These are phyloP conservation scores for Nymphaea colorata DNA, from an alignment of 164 flowering plant genomes.

Conservation along the genomic window DNA sequence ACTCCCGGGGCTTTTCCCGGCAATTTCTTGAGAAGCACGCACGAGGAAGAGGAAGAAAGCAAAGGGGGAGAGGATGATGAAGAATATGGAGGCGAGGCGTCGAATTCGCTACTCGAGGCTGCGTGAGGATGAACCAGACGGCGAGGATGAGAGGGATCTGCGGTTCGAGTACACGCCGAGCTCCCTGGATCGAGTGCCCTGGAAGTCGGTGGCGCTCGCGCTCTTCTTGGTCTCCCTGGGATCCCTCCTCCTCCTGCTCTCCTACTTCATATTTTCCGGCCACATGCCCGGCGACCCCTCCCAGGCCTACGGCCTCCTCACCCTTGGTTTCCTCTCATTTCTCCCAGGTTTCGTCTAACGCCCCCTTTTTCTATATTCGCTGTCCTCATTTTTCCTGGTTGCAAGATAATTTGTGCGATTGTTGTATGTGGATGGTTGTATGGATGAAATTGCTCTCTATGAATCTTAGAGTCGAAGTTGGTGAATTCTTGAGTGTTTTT, in stretches of 20 bases:
- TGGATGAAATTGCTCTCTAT: too few relatives aligned
- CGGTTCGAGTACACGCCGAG: constrained; percentile 72
- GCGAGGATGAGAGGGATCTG: constrained; percentile 28
- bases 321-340: constrained; percentile 64
- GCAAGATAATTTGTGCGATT: not conserved
- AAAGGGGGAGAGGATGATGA: not conserved
- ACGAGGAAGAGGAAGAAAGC: not conserved
- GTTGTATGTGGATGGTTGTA: too few relatives aligned
- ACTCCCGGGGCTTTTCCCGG: too few relatives aligned
- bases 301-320: constrained; percentile 71
- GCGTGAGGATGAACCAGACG: constrained; percentile 29
- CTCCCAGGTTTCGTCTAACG: constrained; percentile 48
- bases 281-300: constrained; percentile 89
- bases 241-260: constrained; percentile 48
- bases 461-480: too few relatives aligned
- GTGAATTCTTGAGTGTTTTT: too few relatives aligned
- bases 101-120: constrained; percentile 49
- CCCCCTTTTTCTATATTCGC: not conserved
- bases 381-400: not conserved
- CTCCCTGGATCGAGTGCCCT: constrained; percentile 55
- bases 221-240: constrained; percentile 68
- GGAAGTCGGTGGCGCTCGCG: constrained; percentile 83
- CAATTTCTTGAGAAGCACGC: too few relatives aligned
- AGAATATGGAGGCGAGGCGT: constrained; percentile 20
- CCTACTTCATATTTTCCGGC: constrained; percentile 69